Conservation (phyloP, 2,329 filamentous ascomycete species). For the Hypoxylon sp. region DNA sequence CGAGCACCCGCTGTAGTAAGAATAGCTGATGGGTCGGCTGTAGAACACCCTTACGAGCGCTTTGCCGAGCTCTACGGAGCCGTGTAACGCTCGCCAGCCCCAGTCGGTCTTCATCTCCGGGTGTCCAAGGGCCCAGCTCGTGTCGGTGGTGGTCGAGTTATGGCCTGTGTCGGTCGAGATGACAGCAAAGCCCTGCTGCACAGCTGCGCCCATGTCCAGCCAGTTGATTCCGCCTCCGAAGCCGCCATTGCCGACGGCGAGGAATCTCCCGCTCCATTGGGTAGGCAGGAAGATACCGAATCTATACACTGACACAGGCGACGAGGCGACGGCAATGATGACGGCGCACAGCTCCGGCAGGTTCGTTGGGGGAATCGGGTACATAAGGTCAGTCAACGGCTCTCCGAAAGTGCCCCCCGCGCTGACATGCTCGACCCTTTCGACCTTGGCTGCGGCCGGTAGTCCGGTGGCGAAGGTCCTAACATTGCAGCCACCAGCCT, state of each 20-base stretch:
- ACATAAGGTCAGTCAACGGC: conserved; percentile 45
- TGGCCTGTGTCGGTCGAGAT: conserved; percentile 56
- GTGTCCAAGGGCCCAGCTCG: conserved; percentile 51
- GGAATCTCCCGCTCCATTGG: conserved; percentile 49
- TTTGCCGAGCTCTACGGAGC: conserved; percentile 57
- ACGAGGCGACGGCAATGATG: conserved; percentile 47
- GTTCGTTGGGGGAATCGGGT: conserved; percentile 48
- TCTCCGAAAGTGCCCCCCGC: conserved; percentile 49
- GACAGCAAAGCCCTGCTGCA: conserved; percentile 51
- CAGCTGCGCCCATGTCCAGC: conserved; percentile 46
- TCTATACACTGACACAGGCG: conserved; percentile 46
- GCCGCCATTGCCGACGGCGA: conserved; percentile 51
- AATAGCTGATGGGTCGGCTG: conserved; percentile 50
- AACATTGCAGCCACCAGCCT: conserved; percentile 24
- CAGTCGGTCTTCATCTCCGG: conserved; percentile 49
- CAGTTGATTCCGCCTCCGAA: conserved; percentile 50
- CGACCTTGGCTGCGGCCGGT: conserved; percentile 40
- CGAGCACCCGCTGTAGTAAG: conserved; percentile 65
- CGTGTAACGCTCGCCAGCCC: conserved; percentile 55
- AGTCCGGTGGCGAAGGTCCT: conserved; percentile 37
- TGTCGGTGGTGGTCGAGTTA: conserved; percentile 44
- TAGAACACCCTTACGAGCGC: conserved; percentile 58
- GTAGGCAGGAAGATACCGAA: conserved; percentile 51
- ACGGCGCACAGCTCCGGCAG: conserved; percentile 52
- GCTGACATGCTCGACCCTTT: conserved; percentile 42